Conservation (phyloP, 164 flowering plant species). For the Aristolochia fimbriata region DNA sequence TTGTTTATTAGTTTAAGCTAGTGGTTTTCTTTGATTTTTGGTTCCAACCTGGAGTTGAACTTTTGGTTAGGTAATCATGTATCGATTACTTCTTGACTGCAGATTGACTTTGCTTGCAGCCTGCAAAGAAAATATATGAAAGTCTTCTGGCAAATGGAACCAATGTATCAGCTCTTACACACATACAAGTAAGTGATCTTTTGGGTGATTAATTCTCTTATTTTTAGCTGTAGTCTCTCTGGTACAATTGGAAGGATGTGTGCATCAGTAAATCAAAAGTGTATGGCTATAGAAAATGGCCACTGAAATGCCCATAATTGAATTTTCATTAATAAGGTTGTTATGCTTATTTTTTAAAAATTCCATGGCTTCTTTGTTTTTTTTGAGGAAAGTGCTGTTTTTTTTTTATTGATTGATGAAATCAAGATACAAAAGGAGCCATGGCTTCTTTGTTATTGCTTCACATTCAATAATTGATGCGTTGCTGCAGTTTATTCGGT, state of each 20-base stretch:
- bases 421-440: no score
- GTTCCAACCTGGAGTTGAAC: neutral
- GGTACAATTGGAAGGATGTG: neutral
- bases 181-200: conserved; percentile 62
- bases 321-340: no score
- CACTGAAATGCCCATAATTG: no score
- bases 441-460: no score
- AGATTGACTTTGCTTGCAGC: conserved; percentile 35
- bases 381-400: no score
- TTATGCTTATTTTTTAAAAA: no score
- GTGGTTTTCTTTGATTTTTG: neutral
- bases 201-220: neutral
- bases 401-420: no score
- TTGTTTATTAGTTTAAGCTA: neutral
- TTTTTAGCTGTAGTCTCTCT: conserved; percentile 1
- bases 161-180: conserved; percentile 63
- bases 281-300: no score
- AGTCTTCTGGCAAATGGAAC: conserved; percentile 60
- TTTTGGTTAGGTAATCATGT: neutral
- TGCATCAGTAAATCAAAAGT: no score
- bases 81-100: neutral
- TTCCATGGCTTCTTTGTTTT: no score
- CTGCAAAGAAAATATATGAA: conserved; percentile 86
- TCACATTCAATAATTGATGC: neutral
- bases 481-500: conserved; percentile 69